These are phyloP conservation scores for Pythium aristosporum DNA, from an alignment of 352 stramenopile species.

Conservation along the genomic window DNA sequence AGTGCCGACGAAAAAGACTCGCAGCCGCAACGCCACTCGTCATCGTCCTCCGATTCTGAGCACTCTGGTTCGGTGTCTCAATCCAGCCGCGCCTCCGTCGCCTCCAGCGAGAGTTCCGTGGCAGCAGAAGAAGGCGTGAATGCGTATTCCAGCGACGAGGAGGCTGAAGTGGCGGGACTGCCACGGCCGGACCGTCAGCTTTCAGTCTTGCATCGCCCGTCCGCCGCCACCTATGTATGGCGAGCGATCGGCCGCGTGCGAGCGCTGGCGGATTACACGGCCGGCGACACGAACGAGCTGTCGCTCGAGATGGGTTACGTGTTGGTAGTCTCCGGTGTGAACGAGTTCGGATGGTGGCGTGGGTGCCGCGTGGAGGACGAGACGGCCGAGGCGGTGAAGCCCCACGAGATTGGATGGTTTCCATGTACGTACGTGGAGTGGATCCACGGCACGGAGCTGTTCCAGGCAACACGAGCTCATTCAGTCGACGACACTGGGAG, in stretches of 20 bases:
- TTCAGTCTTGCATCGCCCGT: not conserved
- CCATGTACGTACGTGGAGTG: slow-evolving; percentile 55
- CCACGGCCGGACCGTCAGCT: not conserved
- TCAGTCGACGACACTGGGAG: not conserved
- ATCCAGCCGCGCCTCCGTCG: not conserved
- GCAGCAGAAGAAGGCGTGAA: slow-evolving; percentile 1
- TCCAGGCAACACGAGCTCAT: slow-evolving; percentile 1
- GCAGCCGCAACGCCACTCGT: not conserved
- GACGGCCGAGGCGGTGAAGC: not conserved
- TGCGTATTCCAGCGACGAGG: slow-evolving; percentile 6
- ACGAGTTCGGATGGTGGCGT: slow-evolving; percentile 47
- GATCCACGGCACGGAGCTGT: slow-evolving; percentile 10
- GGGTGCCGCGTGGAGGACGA: slow-evolving; percentile 11
- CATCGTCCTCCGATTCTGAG: not conserved
- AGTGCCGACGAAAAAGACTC: not conserved
- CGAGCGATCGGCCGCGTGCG: slow-evolving; percentile 29
- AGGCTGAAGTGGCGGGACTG: not conserved
- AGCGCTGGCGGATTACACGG: slow-evolving; percentile 34
- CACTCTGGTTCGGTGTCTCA: not conserved
- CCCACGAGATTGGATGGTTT: slow-evolving; percentile 35
- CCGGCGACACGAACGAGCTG: slow-evolving; percentile 34
- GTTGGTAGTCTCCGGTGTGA: slow-evolving; percentile 37
- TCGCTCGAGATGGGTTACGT: slow-evolving; percentile 27
- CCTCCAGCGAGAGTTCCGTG: not conserved
- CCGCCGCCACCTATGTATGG: slow-evolving; percentile 5